Evolutionary conservation across 768 basidiomycete genomes (phyloP).

Genomic region (Filobasidium floriforme): DNA sequence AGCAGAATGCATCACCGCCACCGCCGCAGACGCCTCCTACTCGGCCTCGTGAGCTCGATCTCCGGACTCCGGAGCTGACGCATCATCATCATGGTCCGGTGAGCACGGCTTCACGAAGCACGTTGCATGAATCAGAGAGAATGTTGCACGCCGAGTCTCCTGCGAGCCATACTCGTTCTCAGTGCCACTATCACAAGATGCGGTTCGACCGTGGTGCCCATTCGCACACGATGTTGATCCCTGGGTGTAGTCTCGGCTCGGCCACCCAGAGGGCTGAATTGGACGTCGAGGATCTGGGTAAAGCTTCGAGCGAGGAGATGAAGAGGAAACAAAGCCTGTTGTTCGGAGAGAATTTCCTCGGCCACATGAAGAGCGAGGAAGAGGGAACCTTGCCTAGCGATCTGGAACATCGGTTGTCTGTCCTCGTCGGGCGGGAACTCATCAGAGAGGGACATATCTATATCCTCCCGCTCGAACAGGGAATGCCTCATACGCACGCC

Average conservation of each 20-base stretch:
- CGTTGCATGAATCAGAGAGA: no score
- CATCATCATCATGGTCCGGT: slow-evolving; percentile 17
- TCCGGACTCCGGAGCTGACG: background rate
- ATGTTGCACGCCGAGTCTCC: background rate
- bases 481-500: slow-evolving; percentile 2
- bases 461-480: slow-evolving; percentile 16
- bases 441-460: slow-evolving; percentile 16
- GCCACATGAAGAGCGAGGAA: slow-evolving; percentile 15
- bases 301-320: slow-evolving; percentile 27
- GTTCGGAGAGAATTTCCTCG: slow-evolving; percentile 9
- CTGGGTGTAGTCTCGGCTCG: slow-evolving; percentile 13
- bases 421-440: slow-evolving; percentile 13
- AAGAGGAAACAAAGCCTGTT: slow-evolving; percentile 21
- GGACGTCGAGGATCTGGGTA: slow-evolving; percentile 27
- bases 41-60: background rate
- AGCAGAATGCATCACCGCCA: no score
- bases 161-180: slow-evolving; percentile 31
- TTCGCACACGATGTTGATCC: slow-evolving; percentile 13
- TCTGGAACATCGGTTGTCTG: slow-evolving; percentile 12
- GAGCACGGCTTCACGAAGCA: no score
- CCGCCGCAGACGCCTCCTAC: background rate
- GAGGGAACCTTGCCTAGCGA: slow-evolving; percentile 6
- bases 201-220: slow-evolving; percentile 20
- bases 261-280: slow-evolving; percentile 25
- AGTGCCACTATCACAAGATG: slow-evolving; percentile 38